These are phyloP conservation scores for Macrophomina pseudophaseolina DNA, from an alignment of 2,329 filamentous ascomycete species.

Conservation along the genomic window DNA sequence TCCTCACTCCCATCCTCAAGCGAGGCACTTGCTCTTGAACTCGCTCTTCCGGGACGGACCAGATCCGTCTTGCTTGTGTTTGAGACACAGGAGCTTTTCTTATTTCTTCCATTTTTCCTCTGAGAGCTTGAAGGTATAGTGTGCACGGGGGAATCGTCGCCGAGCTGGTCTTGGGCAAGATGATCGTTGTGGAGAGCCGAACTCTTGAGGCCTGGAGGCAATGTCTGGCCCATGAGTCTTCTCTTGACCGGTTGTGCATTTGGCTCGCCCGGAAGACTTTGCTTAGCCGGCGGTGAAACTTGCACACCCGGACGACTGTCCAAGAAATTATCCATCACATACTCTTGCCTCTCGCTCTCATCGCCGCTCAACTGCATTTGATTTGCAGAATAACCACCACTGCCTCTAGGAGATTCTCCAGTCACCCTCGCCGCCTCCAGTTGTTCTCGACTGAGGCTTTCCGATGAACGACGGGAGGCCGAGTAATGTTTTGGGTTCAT, in stretches of 20 bases:
- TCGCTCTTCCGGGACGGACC: too few species aligned
- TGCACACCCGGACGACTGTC: background rate
- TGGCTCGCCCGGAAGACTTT: background rate
- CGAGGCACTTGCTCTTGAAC: too few species aligned
- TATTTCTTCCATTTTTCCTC: background rate
- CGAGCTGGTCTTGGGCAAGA: background rate
- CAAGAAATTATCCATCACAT: background rate
- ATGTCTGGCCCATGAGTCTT: background rate
- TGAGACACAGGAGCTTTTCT: background rate
- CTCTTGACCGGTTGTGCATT: background rate
- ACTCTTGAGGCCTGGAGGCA: too few species aligned
- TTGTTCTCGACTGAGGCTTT: background rate
- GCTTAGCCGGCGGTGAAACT: background rate
- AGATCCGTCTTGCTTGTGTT: background rate
- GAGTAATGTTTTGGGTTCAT: conserved; percentile 10
- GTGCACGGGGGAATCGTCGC: background rate
- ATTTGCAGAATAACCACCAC: background rate
- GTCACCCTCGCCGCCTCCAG: too few species aligned
- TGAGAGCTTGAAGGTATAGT: background rate
- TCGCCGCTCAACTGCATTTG: background rate
- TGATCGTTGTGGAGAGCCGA: background rate
- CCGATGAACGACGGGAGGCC: background rate
- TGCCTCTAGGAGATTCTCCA: background rate
- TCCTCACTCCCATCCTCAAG: background rate
- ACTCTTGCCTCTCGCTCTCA: background rate